Evolutionary conservation across 2,329 filamentous ascomycete genomes (phyloP).

Genomic region (Fusarium agapanthi): DNA sequence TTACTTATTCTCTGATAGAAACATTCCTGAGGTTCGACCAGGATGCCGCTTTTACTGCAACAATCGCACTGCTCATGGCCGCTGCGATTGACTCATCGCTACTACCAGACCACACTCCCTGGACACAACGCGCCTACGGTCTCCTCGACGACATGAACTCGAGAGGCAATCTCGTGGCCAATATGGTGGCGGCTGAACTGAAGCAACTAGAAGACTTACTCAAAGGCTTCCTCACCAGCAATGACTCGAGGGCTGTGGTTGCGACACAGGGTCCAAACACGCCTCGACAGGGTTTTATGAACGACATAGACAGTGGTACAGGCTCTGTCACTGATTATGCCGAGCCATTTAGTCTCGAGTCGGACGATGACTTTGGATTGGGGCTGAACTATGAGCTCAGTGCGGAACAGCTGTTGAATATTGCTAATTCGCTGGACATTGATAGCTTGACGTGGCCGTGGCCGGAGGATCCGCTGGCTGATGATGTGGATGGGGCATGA

Average conservation of each 20-base stretch:
- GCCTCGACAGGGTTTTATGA: not conserved
- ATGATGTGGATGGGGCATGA: not conserved
- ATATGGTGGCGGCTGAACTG: constrained; percentile 43
- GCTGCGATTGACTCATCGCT: constrained; percentile 48
- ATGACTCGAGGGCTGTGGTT: not conserved
- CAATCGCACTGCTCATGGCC: constrained; percentile 51
- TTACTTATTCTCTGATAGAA: not conserved
- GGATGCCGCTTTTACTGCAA: constrained; percentile 41
- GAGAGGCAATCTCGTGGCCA: constrained; percentile 56
- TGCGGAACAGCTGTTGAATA: constrained; percentile 31
- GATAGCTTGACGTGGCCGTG: constrained; percentile 35
- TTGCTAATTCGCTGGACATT: constrained; percentile 33
- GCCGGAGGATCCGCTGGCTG: constrained; percentile 4
- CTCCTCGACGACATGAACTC: constrained; percentile 58
- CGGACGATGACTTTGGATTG: constrained; percentile 9
- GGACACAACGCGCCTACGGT: constrained; percentile 52
- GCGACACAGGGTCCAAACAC: not conserved
- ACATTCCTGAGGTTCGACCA: constrained; percentile 25
- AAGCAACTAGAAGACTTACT: constrained; percentile 19
- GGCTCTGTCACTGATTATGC: not conserved
- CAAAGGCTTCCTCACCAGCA: not conserved
- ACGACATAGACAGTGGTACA: not conserved
- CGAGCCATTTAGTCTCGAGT: not conserved
- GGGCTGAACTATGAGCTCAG: constrained; percentile 29
- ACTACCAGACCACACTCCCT: constrained; percentile 46